Base-by-base conservation (phyloP, 2,329 filamentous ascomycete genomes). In the Xylariomycetidae sp. region DNA sequence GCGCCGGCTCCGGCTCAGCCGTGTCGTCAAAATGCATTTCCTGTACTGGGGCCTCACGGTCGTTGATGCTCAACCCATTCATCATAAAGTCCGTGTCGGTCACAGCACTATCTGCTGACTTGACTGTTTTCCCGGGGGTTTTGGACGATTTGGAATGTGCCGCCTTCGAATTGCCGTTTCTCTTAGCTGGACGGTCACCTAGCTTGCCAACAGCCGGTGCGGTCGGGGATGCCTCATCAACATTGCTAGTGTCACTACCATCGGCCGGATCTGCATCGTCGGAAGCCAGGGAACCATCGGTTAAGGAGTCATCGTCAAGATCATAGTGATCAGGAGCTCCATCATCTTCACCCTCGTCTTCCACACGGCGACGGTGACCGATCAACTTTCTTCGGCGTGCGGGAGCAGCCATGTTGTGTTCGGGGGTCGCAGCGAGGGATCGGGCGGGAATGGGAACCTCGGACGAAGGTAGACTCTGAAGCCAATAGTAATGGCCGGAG, bases 321-420 rank as follows among this genome's bases (percentile, higher is more conserved):
- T 81, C 77, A 37, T 71, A 62, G 33, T 65, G 62, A 39, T 76
- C 74, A 32, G 61, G 66, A 40, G 68, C 70, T 45, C 66, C 73
- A 44, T 85, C 80, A 45, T 85, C 82, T 50, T 85, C 82, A 48
- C 73, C 80, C 56, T 85, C 81, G 51, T 85, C 80, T 59, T 80
- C 79, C 46, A 79, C 71, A 49, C 80, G 76, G 57, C 82, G 78
- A 53, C 81, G 76, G 49, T 77, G 77, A 56, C 78, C 77, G 59
- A 83, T 74, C 50, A 77, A 60, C 62, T 79, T 81, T 63, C 74
- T 80, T 59, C 78, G 75, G 54, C 76, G 73, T 53, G 72, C 58
- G 35, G 64, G 59, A 26, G 57, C 59, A 54, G 64, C 66, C 70
- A 74, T 76, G 33, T 43, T 60, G 46, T 38, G 36, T 9, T 31